A percentile compares a stretch with the other conserved stretches of the same genome.
phyloP scores from a whole-genome alignment of 768 basidiomycete species.

The Collybia sordida region DNA sequence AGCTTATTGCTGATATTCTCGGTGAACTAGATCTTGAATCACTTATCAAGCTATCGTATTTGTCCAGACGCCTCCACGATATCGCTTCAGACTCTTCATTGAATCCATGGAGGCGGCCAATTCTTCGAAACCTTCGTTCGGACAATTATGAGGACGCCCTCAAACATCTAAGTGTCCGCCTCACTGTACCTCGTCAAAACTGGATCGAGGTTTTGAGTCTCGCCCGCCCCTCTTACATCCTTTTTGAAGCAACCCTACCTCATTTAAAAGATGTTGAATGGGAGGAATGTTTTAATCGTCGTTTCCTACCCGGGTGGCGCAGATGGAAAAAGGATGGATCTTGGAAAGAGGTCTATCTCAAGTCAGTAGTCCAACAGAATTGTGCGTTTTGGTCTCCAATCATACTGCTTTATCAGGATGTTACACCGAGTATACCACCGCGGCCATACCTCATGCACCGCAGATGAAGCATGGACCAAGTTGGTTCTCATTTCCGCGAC shows the following conservation, averaged over 20 bases:
- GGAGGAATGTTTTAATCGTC: slow-evolving; percentile 69
- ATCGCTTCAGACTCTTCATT: slow-evolving; percentile 63
- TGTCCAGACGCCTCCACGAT: slow-evolving; percentile 57
- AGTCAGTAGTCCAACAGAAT: slow-evolving; percentile 39
- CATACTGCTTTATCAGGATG: slow-evolving; percentile 36
- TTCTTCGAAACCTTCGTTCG: slow-evolving; percentile 53
- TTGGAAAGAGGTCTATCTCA: slow-evolving; percentile 69
- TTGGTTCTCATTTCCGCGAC: slow-evolving; percentile 29
- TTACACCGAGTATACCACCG: slow-evolving; percentile 72
- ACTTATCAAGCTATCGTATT: slow-evolving; percentile 55
- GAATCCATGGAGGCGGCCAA: slow-evolving; percentile 77
- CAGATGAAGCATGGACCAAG: slow-evolving; percentile 85
- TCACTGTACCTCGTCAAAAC: slow-evolving; percentile 70
- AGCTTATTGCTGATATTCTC: slow-evolving; percentile 72
- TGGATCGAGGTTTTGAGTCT: slow-evolving; percentile 76
- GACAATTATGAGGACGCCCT: slow-evolving; percentile 49
- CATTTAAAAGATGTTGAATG: slow-evolving; percentile 66
- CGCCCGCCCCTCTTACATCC: slow-evolving; percentile 59
- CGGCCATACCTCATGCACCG: slow-evolving; percentile 64
- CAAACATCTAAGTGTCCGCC: slow-evolving; percentile 60
- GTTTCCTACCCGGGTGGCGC: slow-evolving; percentile 77
- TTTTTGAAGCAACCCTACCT: slow-evolving; percentile 69
- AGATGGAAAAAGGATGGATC: slow-evolving; percentile 63
- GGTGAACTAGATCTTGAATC: slow-evolving; percentile 64
- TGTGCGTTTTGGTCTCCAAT: slow-evolving; percentile 8